phyloP scores from a whole-genome alignment of 331 rosid species.

The Prunus yedoensis region DNA sequence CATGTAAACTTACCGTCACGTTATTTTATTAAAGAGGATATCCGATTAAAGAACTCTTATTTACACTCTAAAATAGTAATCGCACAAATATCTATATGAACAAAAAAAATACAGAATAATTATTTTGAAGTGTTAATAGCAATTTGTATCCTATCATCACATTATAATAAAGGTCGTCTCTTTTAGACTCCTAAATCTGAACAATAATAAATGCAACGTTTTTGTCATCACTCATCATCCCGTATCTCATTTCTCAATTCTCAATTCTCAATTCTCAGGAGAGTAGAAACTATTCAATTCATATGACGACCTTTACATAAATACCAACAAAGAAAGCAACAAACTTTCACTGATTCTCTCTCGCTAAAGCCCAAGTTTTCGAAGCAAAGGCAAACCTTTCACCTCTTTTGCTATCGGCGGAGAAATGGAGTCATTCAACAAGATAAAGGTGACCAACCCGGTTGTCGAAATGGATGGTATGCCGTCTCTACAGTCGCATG shows the following conservation, averaged over 20 bases:
- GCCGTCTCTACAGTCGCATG: background rate
- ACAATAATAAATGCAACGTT: background rate
- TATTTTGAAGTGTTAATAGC: too few relatives aligned
- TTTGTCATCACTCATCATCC: background rate
- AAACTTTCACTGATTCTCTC: background rate
- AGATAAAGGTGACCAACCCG: constrained; percentile 63
- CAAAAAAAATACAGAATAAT: too few relatives aligned
- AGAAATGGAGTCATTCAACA: constrained; percentile 43
- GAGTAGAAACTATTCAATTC: background rate
- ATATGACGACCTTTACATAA: background rate
- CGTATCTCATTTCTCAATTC: background rate
- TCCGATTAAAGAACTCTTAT: too few relatives aligned
- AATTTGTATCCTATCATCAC: too few relatives aligned
- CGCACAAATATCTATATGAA: too few relatives aligned
- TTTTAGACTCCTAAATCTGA: background rate
- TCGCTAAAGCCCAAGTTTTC: background rate
- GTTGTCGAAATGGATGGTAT: constrained; percentile 85
- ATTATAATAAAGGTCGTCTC: too few relatives aligned
- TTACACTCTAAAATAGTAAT: too few relatives aligned
- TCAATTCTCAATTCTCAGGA: background rate
- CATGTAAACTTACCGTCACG: too few relatives aligned
- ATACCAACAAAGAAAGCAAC: too few relatives aligned
- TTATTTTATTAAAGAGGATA: too few relatives aligned
- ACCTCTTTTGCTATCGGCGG: background rate
- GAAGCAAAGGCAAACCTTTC: background rate